A percentile compares a stretch with the other conserved stretches of the same genome.
Conservation (phyloP, 164 flowering plant genomes). For the Euptelea pleiosperma region DNA sequence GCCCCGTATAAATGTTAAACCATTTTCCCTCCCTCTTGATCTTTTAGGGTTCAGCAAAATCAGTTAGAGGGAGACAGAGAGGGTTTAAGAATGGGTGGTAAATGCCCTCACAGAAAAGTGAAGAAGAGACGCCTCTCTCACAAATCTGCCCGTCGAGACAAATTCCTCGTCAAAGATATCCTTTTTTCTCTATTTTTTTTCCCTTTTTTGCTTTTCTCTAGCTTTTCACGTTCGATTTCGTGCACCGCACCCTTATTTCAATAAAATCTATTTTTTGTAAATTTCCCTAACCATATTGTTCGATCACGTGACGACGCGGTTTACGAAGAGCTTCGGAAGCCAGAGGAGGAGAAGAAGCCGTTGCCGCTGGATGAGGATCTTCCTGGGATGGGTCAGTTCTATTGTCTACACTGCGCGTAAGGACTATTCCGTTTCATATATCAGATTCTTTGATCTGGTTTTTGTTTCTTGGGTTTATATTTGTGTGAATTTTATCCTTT, state of each 20-base stretch:
- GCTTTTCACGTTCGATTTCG: neutral
- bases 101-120: slow-evolving; percentile 83
- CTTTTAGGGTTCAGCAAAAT: no score
- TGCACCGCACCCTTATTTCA: neutral
- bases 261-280: neutral
- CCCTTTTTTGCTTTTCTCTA: neutral
- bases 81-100: slow-evolving; percentile 59
- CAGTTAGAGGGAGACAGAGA: neutral
- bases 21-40: no score
- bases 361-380: slow-evolving; percentile 80
- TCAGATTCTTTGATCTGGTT: neutral
- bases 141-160: slow-evolving; percentile 72
- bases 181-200: slow-evolving; percentile 49
- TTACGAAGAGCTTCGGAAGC: slow-evolving; percentile 60
- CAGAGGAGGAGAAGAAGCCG: slow-evolving; percentile 35
- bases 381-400: slow-evolving; percentile 96
- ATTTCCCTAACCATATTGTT: slow-evolving; percentile 28
- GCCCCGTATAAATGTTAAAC: no score
- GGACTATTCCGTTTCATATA: slow-evolving; percentile 5
- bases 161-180: slow-evolving; percentile 80
- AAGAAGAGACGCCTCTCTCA: slow-evolving; percentile 86
- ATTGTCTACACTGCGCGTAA: slow-evolving; percentile 97
- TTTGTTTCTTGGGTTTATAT: neutral
- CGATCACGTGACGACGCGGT: slow-evolving; percentile 76
- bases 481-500: neutral